phyloP scores from a whole-genome alignment of 73 alveolate genomes.

The Stentor coeruleus region DNA sequence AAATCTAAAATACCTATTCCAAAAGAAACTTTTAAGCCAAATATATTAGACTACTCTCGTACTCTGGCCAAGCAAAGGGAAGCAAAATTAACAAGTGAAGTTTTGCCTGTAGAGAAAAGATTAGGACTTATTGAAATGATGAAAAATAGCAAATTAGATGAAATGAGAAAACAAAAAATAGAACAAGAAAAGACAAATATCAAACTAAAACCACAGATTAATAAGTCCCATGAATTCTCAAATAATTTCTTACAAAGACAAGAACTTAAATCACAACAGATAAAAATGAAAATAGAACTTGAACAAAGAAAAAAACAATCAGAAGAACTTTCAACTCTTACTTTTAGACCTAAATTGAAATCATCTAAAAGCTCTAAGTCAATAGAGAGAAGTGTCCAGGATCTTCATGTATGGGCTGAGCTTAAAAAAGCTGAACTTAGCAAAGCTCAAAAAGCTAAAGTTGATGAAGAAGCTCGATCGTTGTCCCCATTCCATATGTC shows the following conservation, averaged over 20 bases:
- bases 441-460: slow-evolving; percentile 1
- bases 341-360: slow-evolving; percentile 16
- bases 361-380: neutral
- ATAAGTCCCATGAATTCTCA: neutral
- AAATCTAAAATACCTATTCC: neutral
- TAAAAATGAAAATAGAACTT: neutral
- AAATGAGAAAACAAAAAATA: neutral
- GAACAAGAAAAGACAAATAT: neutral
- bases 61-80: neutral
- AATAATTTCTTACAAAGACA: neutral
- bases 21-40: neutral
- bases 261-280: neutral
- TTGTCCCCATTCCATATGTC: neutral
- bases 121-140: neutral
- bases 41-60: neutral
- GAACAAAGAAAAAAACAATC: neutral
- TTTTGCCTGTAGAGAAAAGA: neutral
- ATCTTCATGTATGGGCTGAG: slow-evolving; percentile 10
- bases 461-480: neutral
- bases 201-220: neutral
- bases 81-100: no score
- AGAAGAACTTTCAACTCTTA: neutral
- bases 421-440: neutral
- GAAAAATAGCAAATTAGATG: neutral
- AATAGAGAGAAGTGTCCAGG: neutral